Percentiles rank a stretch among this genome's conserved stretches.
phyloP scores from a whole-genome alignment of 345 rosid species.

The Brassica cretica region DNA sequence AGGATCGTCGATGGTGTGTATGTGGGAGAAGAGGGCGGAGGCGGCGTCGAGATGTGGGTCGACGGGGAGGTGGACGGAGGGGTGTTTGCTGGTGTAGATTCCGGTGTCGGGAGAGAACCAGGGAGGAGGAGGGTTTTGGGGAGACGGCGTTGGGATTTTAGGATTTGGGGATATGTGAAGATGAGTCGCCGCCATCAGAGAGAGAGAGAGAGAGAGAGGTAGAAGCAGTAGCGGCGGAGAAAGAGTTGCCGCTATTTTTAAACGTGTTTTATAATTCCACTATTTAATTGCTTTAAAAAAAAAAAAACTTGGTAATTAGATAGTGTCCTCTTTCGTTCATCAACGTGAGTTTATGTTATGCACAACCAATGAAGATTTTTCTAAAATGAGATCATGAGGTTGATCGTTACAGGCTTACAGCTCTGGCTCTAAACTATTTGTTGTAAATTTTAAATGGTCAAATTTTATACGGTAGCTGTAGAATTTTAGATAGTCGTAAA shows the following conservation, averaged over 20 bases:
- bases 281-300: too few relatives aligned
- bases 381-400: too few relatives aligned
- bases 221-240: background rate
- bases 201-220: background rate
- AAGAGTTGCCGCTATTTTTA: background rate
- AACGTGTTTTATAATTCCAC: background rate
- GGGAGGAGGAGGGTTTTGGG: conserved; percentile 25
- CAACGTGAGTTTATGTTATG: too few relatives aligned
- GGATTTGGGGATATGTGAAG: conserved; percentile 17
- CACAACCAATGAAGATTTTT: too few relatives aligned
- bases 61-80: conserved; percentile 49
- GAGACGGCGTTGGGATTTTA: conserved; percentile 28
- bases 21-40: conserved; percentile 63
- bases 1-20: conserved; percentile 35
- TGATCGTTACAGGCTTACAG: too few relatives aligned
- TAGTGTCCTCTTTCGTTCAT: too few relatives aligned
- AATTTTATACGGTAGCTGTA: too few relatives aligned
- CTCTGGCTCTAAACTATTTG: too few relatives aligned
- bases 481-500: too few relatives aligned
- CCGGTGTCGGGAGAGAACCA: conserved; percentile 48
- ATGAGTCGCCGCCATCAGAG: conserved; percentile 31
- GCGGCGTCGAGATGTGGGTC: conserved; percentile 59
- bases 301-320: too few relatives aligned
- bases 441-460: too few relatives aligned
- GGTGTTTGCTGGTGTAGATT: conserved; percentile 57